phyloP scores from a whole-genome alignment of 2,329 filamentous ascomycete genomes.

The Incumbomyces lentus region DNA sequence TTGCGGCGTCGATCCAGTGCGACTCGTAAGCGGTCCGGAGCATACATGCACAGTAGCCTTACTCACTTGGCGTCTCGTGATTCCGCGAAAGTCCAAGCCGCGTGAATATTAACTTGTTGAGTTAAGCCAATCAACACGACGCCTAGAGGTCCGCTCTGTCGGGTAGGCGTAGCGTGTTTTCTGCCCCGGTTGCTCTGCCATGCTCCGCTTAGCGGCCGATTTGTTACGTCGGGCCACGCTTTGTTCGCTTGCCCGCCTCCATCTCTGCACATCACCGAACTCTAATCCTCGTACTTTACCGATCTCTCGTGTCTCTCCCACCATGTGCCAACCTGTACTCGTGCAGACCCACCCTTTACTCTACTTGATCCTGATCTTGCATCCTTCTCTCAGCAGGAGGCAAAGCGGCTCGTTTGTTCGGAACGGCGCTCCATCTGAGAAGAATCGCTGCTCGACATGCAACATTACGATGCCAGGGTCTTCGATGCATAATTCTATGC shows the following conservation, averaged over 20 bases:
- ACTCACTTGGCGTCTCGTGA: too few species aligned
- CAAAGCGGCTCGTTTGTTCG: conserved; percentile 2
- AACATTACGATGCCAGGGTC: neutral
- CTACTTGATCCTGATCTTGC: neutral
- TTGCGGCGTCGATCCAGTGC: too few species aligned
- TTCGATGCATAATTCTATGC: conserved; percentile 1
- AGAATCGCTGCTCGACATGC: neutral
- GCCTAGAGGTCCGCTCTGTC: neutral
- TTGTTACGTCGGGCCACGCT: conserved; percentile 2
- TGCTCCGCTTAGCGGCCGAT: neutral
- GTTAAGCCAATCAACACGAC: conserved; percentile 4
- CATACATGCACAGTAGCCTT: too few species aligned
- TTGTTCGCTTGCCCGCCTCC: neutral
- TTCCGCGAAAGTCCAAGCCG: too few species aligned
- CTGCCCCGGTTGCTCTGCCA: neutral
- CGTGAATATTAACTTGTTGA: too few species aligned
- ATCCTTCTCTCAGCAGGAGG: neutral
- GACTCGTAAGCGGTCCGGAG: too few species aligned
- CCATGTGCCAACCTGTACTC: neutral
- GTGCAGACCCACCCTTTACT: conserved; percentile 4
- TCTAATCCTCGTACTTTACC: neutral
- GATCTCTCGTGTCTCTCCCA: conserved; percentile 5
- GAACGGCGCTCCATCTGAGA: neutral
- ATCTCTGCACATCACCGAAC: conserved; percentile 7
- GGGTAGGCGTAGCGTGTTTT: neutral